Percentiles rank a stretch among this genome's conserved stretches.
Evolutionary conservation across 73 alveolate genomes (phyloP).

Genomic region (Uronychia setigera): DNA sequence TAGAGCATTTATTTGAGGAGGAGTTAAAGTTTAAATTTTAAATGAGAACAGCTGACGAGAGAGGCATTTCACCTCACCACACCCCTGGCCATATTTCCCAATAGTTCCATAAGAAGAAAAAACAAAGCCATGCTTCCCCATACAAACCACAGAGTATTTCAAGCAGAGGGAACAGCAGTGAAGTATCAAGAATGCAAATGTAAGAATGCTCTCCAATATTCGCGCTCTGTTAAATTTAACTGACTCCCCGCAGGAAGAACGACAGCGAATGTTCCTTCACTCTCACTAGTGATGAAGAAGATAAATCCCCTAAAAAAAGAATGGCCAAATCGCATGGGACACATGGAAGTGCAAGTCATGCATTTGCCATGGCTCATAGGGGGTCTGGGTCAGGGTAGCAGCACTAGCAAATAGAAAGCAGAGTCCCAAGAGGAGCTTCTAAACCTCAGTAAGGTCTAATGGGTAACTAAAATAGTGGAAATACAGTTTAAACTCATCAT

Average conservation of each 20-base stretch:
- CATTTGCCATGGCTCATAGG: too few species aligned
- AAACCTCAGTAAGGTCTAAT: too few species aligned
- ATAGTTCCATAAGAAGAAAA: too few species aligned
- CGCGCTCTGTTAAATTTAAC: neutral
- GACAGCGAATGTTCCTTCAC: constrained; percentile 57
- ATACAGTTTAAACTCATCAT: too few species aligned
- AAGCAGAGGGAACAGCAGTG: neutral
- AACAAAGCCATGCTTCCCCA: neutral
- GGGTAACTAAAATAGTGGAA: too few species aligned
- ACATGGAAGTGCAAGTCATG: too few species aligned
- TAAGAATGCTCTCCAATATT: neutral
- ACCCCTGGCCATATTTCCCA: neutral
- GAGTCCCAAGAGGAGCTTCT: neutral
- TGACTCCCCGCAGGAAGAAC: constrained; percentile 1
- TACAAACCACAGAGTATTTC: neutral
- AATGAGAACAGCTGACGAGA: neutral
- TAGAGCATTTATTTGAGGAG: too few species aligned
- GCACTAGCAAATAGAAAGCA: neutral
- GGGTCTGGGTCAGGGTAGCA: too few species aligned
- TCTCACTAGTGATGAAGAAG: constrained; percentile 49
- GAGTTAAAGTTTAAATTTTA: too few species aligned
- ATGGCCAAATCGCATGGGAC: too few species aligned
- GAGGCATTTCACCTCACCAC: neutral
- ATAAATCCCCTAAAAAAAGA: neutral
- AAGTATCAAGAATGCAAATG: neutral